Evolutionary conservation across 78 protist species (phyloP).

Genomic region (Dictyostelium capitatum): DNA sequence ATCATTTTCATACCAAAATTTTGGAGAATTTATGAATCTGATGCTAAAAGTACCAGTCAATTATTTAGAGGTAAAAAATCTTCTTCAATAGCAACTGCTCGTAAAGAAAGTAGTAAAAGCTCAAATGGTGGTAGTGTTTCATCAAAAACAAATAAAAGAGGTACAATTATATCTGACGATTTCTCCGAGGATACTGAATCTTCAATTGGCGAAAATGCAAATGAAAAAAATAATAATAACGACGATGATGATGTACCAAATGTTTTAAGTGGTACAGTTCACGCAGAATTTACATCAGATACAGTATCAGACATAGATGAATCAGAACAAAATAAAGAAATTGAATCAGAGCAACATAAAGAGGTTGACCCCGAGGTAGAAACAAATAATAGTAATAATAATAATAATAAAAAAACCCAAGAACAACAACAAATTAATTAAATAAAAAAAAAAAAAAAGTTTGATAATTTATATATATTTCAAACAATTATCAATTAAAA

Average conservation of each 20-base stretch:
- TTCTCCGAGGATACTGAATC: constrained; percentile 16
- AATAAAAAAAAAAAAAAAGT: no score
- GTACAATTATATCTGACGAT: background rate
- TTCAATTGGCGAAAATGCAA: background rate
- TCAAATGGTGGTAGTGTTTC: background rate
- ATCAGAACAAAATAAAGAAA: background rate
- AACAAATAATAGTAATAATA: no score
- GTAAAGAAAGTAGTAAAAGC: background rate
- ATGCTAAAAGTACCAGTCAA: background rate
- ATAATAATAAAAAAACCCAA: no score
- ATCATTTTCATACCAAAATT: constrained; percentile 18
- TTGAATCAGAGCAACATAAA: no score
- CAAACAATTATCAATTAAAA: no score
- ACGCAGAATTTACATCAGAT: constrained; percentile 26
- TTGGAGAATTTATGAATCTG: background rate
- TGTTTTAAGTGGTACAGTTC: background rate
- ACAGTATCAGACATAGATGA: background rate
- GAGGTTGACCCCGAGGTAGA: no score
- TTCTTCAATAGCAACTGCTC: background rate
- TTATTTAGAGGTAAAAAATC: background rate
- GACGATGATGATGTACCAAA: background rate
- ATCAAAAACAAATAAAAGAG: background rate
- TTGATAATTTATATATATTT: no score
- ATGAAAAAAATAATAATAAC: background rate
- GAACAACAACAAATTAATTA: no score